Evolutionary conservation across 2,329 filamentous ascomycete genomes (phyloP), one percentile per base, ranked within the genome.

Genomic region (Ascochyta rabiei): DNA sequence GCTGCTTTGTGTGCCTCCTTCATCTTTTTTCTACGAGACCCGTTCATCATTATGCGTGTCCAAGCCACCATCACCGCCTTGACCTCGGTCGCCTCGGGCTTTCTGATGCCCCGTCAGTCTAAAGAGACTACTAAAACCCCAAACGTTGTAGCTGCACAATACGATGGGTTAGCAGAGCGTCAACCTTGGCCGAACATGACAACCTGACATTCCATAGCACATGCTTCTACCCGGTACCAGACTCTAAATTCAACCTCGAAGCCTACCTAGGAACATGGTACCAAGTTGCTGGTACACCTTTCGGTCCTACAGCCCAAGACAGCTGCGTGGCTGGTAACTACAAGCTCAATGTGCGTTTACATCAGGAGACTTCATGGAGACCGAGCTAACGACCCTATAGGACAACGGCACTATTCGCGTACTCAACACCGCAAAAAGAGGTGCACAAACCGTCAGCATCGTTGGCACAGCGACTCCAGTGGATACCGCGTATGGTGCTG

Each of bases 241-340:
- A 64, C 26, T 48, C 64, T 21, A 60, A 58, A n/a, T 69, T 70
- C 56, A 55, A 66, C 35, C 62, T 69, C 13, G 43, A 69, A 21
- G 51, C 57, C 21, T 71, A 70, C 34, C 55, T 70, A 0, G 67
- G 68, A 31, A 69, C 60, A 18, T 71, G 67, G 66, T 70, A 70
- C 42, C 68, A 71, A 48, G 67, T 71, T 1, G 68, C 68, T 10
- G 67, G 68, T n/a, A 67, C 65, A 21, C 62, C 67, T 2, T 71
- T 71, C 19, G 63, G 67, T 4, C 64, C 61, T 8, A 69, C 68
- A 1, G 55, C 60, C 4, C 65, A 66, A 24, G 65, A 62, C 6
- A 57, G 65, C 16, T 70, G 68, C 26, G 59, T 68, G 8, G 59
- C 59, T 3, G 67, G 64, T 1, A 53, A 67, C 28, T 71, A 71